Conservation (phyloP, 176 grass and related monocot genomes). For the Chrysopogon serrulatus region DNA sequence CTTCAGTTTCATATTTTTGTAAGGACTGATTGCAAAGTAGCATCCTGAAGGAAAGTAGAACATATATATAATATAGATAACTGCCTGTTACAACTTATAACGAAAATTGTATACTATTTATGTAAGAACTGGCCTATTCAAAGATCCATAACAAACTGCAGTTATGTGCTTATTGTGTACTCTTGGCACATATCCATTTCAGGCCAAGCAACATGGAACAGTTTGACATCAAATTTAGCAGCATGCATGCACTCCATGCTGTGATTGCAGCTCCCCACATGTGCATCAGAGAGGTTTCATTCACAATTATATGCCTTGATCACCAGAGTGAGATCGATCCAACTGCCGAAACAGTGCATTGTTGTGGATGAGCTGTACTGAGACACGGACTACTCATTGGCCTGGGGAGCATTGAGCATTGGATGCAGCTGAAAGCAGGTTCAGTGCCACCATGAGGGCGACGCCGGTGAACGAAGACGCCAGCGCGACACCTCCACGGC, state of each 20-base stretch:
- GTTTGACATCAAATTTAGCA: neutral
- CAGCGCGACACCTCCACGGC: constrained; percentile 49
- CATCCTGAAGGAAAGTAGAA: neutral
- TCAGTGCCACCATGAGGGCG: constrained; percentile 45
- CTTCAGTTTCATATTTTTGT: neutral
- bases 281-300: neutral
- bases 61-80: neutral
- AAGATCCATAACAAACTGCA: constrained; percentile 23
- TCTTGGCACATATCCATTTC: constrained; percentile 29
- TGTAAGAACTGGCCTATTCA: neutral
- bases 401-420: constrained; percentile 2
- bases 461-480: constrained; percentile 51
- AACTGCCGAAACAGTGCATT: constrained; percentile 27
- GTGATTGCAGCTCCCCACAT: constrained; percentile 22
- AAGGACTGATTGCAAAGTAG: neutral
- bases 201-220: constrained; percentile 22
- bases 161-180: constrained; percentile 19
- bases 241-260: neutral
- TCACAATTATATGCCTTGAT: constrained; percentile 3
- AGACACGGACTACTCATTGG: constrained; percentile 19
- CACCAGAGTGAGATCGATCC: constrained; percentile 11
- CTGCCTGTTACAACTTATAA: neutral
- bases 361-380: constrained; percentile 29
- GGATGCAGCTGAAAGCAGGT: constrained; percentile 30
- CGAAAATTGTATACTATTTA: neutral